Evolutionary conservation across 495 filamentous ascomycete species (phyloP), one percentile per base, ranked within the genome.

Genomic region (Aspergillus coremiiformis): DNA sequence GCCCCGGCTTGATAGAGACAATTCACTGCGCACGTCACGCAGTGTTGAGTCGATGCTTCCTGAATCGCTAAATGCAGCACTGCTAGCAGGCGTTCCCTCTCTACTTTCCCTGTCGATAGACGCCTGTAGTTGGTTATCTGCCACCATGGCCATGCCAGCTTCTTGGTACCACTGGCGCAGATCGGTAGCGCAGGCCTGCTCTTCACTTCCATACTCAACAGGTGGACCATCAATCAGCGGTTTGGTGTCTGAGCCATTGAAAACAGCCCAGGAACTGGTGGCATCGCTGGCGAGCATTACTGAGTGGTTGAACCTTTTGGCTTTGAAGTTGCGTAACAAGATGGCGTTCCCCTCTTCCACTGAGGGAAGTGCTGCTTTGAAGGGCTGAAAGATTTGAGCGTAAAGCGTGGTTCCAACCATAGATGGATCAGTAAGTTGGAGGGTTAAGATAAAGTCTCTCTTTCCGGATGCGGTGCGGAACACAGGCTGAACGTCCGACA

Each of bases 361-460:
- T 5, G 75, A 61, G 0, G 93, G 93, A 2, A 97, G 71, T 0
- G 82, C 78, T 11, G 78, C 77, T 57, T 83, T 84, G 61, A 84
- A 82, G 1, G 88, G 84, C 5, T 89, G 80, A 65, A 87, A 87
- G 14, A 96, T 72, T 51, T 86, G 82, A 0, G 88, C 87, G 44
- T 58, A 56, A 10, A 74, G 56, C 4, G 62, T 64, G 0, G 67
- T 70, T 15, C 72, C 70, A 24, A 69, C 72, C 69, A 73, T 68
- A 12, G 73, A 76, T 15, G 79, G 77, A 63, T 94, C 90, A 0
- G 84, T 85, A 48, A 94, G 70, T 32, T 79, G 77, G 41, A 93
- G 76, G 19, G 80, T 79, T 49, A 87, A 72, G 61, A 78, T 74
- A 64, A 81, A 91, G 59, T 94, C 85, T 50, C 79, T 74, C 5